phyloP scores from a whole-genome alignment of 768 basidiomycete species.

The Collybia mongolica region DNA sequence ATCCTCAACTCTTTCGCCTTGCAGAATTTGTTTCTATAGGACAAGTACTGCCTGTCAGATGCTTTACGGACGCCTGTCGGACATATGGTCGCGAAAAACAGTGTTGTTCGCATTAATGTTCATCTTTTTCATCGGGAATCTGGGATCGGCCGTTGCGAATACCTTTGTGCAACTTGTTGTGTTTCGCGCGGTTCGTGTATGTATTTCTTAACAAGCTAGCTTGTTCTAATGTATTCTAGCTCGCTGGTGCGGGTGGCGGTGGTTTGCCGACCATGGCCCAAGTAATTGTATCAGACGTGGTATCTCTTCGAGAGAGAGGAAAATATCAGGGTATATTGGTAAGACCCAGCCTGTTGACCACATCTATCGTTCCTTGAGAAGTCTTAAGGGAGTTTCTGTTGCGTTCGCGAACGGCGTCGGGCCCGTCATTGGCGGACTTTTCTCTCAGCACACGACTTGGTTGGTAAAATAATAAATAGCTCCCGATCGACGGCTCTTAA shows the following conservation, averaged over 20 bases:
- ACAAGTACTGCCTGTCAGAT: conserved; percentile 48
- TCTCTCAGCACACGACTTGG: conserved; percentile 47
- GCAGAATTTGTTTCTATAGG: conserved; percentile 1
- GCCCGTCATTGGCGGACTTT: conserved; percentile 49
- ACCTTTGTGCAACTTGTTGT: conserved; percentile 52
- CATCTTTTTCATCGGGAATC: conserved; percentile 48
- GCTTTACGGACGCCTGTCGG: conserved; percentile 41
- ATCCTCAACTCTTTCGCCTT: background rate
- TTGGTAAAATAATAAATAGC: conserved; percentile 8
- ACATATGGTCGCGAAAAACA: conserved; percentile 49
- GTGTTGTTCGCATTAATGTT: conserved; percentile 43
- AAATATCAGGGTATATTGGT: conserved; percentile 57
- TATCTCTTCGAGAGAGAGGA: conserved; percentile 50
- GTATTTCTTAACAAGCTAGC: background rate
- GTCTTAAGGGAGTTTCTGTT: conserved; percentile 37
- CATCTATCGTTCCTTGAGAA: background rate
- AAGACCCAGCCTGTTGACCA: background rate
- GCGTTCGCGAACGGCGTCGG: conserved; percentile 52
- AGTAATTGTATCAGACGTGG: conserved; percentile 57
- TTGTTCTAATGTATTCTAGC: conserved; percentile 2
- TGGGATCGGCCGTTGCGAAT: conserved; percentile 47
- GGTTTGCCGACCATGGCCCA: conserved; percentile 51
- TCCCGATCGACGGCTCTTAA: background rate
- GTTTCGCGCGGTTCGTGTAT: conserved; percentile 35
- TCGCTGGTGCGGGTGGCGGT: conserved; percentile 54